Percentiles rank a stretch among this genome's conserved stretches.
These are phyloP conservation scores for Cyberlindnera subsufficiens DNA, from an alignment of 805 yeast genomes.

Conservation along the genomic window DNA sequence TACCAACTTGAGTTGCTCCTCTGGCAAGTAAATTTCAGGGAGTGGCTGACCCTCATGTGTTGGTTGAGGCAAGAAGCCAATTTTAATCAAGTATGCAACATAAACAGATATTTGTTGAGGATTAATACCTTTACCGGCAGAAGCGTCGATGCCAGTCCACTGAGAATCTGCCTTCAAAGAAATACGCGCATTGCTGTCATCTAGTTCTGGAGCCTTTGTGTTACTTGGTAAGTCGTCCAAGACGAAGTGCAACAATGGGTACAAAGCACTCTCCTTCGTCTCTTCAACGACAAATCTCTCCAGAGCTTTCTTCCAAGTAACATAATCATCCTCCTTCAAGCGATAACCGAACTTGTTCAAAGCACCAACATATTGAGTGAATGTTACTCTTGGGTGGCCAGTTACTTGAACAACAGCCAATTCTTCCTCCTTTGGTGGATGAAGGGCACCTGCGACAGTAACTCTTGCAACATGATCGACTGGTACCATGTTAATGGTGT, in stretches of 20 bases:
- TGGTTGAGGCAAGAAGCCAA: constrained; percentile 76
- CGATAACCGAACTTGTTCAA: constrained; percentile 69
- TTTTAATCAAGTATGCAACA: constrained; percentile 70
- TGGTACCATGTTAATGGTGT: constrained; percentile 93
- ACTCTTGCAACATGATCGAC: constrained; percentile 97
- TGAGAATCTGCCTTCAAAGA: constrained; percentile 55
- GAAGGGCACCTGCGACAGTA: constrained; percentile 74
- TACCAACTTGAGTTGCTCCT: constrained; percentile 52
- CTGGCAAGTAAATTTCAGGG: constrained; percentile 52
- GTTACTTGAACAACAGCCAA: constrained; percentile 91
- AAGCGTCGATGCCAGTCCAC: constrained; percentile 61
- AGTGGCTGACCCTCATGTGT: constrained; percentile 35
- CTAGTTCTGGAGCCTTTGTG: constrained; percentile 93
- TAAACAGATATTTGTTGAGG: constrained; percentile 63
- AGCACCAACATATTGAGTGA: constrained; percentile 67
- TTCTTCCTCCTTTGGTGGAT: constrained; percentile 52
- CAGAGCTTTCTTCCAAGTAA: constrained; percentile 69
- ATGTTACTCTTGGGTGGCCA: constrained; percentile 86
- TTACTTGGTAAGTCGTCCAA: constrained; percentile 85
- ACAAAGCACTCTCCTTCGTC: constrained; percentile 77
- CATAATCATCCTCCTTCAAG: constrained; percentile 57
- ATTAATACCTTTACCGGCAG: constrained; percentile 74
- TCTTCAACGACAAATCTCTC: constrained; percentile 74
- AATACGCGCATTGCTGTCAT: constrained; percentile 75
- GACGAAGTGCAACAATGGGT: constrained; percentile 90